Evolutionary conservation across 2,329 filamentous ascomycete species (phyloP).

Genomic region (Pseudocercospora macadamiae): DNA sequence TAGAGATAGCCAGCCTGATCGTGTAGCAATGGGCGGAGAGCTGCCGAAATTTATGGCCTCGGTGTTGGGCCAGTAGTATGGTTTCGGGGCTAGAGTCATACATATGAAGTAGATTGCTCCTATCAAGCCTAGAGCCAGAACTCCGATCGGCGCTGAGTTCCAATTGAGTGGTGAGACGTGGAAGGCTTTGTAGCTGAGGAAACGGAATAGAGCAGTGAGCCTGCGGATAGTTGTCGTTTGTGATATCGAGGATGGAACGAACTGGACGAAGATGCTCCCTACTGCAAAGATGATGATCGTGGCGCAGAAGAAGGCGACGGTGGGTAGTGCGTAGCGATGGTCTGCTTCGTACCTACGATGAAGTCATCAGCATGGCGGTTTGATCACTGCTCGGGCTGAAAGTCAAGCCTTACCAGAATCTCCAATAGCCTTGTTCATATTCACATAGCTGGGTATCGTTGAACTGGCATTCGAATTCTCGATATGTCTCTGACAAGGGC

Average conservation of each 20-base stretch:
- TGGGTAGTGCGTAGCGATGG: slow-evolving; percentile 56
- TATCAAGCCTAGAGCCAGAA: slow-evolving; percentile 44
- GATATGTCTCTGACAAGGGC: slow-evolving; percentile 44
- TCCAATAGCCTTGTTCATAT: slow-evolving; percentile 50
- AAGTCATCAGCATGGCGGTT: background rate
- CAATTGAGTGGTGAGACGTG: slow-evolving; percentile 41
- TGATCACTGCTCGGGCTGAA: background rate
- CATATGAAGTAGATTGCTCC: slow-evolving; percentile 54
- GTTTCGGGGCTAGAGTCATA: slow-evolving; percentile 44
- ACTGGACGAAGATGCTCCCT: slow-evolving; percentile 37
- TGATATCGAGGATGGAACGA: slow-evolving; percentile 9
- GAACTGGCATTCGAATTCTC: slow-evolving; percentile 32
- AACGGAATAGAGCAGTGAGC: slow-evolving; percentile 43
- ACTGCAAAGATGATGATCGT: slow-evolving; percentile 55
- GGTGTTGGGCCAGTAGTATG: slow-evolving; percentile 56
- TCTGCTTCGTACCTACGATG: slow-evolving; percentile 56
- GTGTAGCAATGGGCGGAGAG: slow-evolving; percentile 58
- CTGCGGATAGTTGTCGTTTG: slow-evolving; percentile 23
- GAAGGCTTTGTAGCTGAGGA: slow-evolving; percentile 48
- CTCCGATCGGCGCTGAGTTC: slow-evolving; percentile 51
- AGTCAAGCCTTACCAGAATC: slow-evolving; percentile 47
- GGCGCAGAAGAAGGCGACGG: slow-evolving; percentile 57
- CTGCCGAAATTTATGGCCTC: slow-evolving; percentile 45
- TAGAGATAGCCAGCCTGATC: slow-evolving; percentile 57
- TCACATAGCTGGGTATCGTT: slow-evolving; percentile 49